Evolutionary conservation across 2,329 filamentous ascomycete species (phyloP), one percentile per base, ranked within the genome.

Genomic region (Aspergillus sp.): DNA sequence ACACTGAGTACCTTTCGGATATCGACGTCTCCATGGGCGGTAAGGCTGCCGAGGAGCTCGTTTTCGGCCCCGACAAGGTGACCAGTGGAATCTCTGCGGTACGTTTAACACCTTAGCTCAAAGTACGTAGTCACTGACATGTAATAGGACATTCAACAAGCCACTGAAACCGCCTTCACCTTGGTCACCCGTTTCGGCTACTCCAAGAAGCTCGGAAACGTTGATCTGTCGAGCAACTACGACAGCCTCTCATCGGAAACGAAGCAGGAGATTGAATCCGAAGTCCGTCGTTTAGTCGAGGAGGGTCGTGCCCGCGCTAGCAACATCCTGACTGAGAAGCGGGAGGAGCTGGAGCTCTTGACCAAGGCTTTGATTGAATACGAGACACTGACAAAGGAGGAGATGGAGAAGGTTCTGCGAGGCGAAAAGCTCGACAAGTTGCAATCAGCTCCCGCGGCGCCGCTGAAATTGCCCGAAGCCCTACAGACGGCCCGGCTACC

Each of bases 171-270:
- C 15, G 92, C 94, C 2, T 96, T 93, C 78, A 83, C 86, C 64
- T 95, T 99, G 87, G 90, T 99, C 8, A 95, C 92, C 5, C 83
- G 86, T 61, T 90, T 91, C 63, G 95, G 95, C 68, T 98, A 98
- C 89, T 96, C 92, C 2, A 85, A 89, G 58, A 86, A 86, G 62
- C 84, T 99, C 0, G 95, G 95, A 50, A 95, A 96, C 65, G 90
- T 99, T 64, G 94, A 98, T 72, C 89, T 97, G 63, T 84, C 86
- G 25, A 88, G 87, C 66, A 88, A 92, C 67, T 96, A 96, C 78
- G 84, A 90, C 47, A 84, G 86, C 55, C 84, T 99, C 19, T 96
- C 92, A 56, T 88, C 90, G 1, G 88, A 92, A 71, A 98, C 95
- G 15, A 92, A 93, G 75, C 85, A 91, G 63, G 81, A 90, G 62